Conservation (phyloP, 441 rosid genomes). For the Breynia disticha region DNA sequence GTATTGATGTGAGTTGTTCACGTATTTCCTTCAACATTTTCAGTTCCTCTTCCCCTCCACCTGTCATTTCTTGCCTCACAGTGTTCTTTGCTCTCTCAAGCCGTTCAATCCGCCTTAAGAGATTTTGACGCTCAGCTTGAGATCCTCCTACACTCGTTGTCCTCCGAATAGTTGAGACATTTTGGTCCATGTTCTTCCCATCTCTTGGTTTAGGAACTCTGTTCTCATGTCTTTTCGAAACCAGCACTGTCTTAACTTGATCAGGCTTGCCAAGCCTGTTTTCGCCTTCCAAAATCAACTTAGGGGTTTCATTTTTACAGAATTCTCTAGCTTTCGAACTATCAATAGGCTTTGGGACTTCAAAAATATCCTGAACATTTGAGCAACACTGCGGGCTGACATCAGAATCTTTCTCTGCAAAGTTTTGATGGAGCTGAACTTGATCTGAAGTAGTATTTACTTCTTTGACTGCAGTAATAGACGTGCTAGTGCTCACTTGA, state of each 20-base stretch:
- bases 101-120: slow-evolving; percentile 41
- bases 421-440: slow-evolving; percentile 21
- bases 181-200: slow-evolving; percentile 14
- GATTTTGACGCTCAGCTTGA: slow-evolving; percentile 30
- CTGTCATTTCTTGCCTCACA: slow-evolving; percentile 25
- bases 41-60: slow-evolving; percentile 34
- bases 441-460: slow-evolving; percentile 23
- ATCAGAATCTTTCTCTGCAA: slow-evolving; percentile 15
- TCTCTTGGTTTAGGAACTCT: slow-evolving; percentile 28
- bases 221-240: slow-evolving; percentile 22
- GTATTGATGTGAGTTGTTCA: slow-evolving; percentile 56
- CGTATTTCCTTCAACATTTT: slow-evolving; percentile 51
- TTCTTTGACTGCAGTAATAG: slow-evolving; percentile 23
- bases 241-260: slow-evolving; percentile 25
- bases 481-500: slow-evolving; percentile 24
- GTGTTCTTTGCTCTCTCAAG: slow-evolving; percentile 40
- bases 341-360: slow-evolving; percentile 38
- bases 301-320: slow-evolving; percentile 10
- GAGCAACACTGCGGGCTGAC: slow-evolving; percentile 19
- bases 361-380: slow-evolving; percentile 46
- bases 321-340: slow-evolving; percentile 14
- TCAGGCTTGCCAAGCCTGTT: slow-evolving; percentile 31
- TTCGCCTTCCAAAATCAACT: slow-evolving; percentile 18
- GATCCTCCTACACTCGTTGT: slow-evolving; percentile 12
- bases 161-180: slow-evolving; percentile 8